Evolutionary conservation across 192 early-diverging fungal species (phyloP).

Genomic region (Podila epicladia): DNA sequence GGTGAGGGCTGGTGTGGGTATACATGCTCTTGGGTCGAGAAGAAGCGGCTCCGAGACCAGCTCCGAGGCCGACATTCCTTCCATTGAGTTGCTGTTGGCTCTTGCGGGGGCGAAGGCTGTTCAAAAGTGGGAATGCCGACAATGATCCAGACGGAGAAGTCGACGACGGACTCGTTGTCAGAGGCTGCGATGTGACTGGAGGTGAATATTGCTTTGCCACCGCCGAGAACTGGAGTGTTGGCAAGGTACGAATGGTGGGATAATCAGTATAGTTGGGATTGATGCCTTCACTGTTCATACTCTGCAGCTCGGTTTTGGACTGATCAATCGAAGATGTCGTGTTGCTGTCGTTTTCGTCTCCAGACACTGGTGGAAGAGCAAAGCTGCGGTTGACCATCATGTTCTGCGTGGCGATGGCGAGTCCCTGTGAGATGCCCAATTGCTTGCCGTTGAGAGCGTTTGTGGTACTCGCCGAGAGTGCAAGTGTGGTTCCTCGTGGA

Average conservation of each 20-base stretch:
- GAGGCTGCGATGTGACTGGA: constrained; percentile 9
- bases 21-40: constrained; percentile 40
- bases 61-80: not conserved
- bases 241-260: constrained; percentile 13
- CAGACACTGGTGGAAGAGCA: constrained; percentile 21
- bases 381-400: constrained; percentile 46
- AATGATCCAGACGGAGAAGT: constrained; percentile 14
- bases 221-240: constrained; percentile 27
- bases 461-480: not conserved
- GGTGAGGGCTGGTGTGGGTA: not conserved
- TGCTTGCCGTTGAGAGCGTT: not conserved
- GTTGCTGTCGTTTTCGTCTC: not conserved
- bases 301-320: not conserved
- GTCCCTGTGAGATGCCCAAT: constrained; percentile 22
- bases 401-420: constrained; percentile 41
- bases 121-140: constrained; percentile 39
- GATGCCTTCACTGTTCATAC: constrained; percentile 44
- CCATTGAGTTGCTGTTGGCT: constrained; percentile 25
- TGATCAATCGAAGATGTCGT: constrained; percentile 2
- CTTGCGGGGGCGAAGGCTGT: constrained; percentile 42
- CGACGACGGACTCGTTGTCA: constrained; percentile 22
- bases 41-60: not conserved
- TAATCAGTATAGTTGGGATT: constrained; percentile 36
- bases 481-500: not conserved
- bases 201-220: not conserved